Conservation (phyloP, 1,284 basidiomycete species). For the Cutaneotrichosporon arboriforme region DNA sequence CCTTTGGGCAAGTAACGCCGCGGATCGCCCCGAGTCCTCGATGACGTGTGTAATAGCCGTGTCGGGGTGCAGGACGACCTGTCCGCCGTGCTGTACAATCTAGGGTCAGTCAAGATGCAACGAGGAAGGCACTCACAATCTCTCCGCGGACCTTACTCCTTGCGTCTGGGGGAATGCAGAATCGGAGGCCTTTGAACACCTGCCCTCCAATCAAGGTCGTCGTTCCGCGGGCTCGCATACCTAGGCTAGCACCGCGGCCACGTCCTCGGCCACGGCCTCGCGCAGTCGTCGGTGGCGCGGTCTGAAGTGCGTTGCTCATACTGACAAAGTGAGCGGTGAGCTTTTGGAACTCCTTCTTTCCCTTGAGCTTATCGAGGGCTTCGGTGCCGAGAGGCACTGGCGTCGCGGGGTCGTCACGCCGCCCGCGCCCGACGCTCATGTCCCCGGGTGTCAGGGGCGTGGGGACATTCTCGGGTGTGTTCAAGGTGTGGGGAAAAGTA, state of each 20-base stretch:
- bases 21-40: conserved; percentile 25
- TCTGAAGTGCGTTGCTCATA: conserved; percentile 19
- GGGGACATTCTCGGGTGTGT: conserved; percentile 5
- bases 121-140: conserved; percentile 21
- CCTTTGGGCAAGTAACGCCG: conserved; percentile 15
- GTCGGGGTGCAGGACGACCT: conserved; percentile 33
- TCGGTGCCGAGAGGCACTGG: conserved; percentile 28
- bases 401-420: conserved; percentile 26
- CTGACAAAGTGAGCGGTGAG: conserved; percentile 30
- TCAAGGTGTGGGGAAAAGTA: not conserved
- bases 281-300: not conserved
- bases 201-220: conserved; percentile 12
- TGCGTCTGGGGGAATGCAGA: conserved; percentile 33
- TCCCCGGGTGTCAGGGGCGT: conserved; percentile 10
- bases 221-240: not conserved
- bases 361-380: conserved; percentile 12
- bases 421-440: conserved; percentile 13
- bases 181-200: conserved; percentile 33
- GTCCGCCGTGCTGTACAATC: conserved; percentile 34
- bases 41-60: conserved; percentile 43
- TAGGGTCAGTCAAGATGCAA: conserved; percentile 6
- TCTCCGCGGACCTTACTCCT: conserved; percentile 29
- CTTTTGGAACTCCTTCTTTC: conserved; percentile 23
- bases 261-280: not conserved
- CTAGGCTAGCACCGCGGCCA: conserved; percentile 5